Evolutionary conservation across 2,329 filamentous ascomycete genomes (phyloP).

Genomic region (Fusarium pilosicola): DNA sequence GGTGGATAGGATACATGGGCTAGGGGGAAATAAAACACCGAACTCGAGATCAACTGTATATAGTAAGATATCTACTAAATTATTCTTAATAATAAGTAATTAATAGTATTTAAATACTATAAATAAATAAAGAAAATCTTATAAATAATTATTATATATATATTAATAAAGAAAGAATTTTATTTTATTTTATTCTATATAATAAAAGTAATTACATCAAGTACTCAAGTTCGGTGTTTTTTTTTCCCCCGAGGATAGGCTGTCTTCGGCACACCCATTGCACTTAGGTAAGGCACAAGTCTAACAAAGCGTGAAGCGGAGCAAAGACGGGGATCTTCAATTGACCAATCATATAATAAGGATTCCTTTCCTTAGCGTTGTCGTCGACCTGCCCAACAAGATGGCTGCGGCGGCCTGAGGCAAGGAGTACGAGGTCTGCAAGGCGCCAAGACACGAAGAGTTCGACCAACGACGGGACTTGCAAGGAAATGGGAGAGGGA

Average conservation of each 20-base stretch:
- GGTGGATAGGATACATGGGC: not conserved
- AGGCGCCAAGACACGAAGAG: conserved; percentile 19
- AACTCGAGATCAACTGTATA: too few species aligned
- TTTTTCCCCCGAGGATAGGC: too few species aligned
- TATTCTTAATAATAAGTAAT: too few species aligned
- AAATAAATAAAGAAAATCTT: too few species aligned
- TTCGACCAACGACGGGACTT: conserved; percentile 26
- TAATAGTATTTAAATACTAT: too few species aligned
- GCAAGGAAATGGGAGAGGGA: conserved; percentile 30
- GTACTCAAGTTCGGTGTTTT: too few species aligned
- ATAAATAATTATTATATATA: too few species aligned
- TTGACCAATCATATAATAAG: conserved; percentile 32
- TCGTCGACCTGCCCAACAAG: not conserved
- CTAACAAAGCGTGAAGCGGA: conserved; percentile 19
- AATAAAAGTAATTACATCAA: too few species aligned
- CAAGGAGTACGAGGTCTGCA: conserved; percentile 2
- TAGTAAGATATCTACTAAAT: too few species aligned
- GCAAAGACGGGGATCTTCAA: not conserved
- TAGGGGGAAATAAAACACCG: too few species aligned
- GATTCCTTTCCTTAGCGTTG: not conserved
- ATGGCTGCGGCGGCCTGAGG: conserved; percentile 24
- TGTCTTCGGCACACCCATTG: not conserved
- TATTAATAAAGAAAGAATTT: too few species aligned
- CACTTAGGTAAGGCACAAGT: conserved; percentile 36
- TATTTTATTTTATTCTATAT: too few species aligned